phyloP scores from a whole-genome alignment of 768 basidiomycete species.

The Tephrocybe sp. region DNA sequence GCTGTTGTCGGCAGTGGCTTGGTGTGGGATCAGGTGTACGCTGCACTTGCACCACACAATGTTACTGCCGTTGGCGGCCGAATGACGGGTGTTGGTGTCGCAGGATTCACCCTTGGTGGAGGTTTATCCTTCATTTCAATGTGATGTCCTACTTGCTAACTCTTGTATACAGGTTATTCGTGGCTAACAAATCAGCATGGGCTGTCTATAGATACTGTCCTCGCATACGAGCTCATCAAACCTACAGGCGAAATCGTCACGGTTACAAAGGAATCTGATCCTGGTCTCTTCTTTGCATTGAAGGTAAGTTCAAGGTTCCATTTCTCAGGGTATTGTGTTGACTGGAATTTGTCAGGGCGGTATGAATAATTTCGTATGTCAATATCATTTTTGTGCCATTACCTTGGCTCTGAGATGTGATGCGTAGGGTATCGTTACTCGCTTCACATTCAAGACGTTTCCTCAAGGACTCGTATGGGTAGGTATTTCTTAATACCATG shows the following conservation, averaged over 20 bases:
- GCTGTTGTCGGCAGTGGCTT: constrained; percentile 41
- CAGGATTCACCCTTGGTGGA: constrained; percentile 57
- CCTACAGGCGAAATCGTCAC: constrained; percentile 44
- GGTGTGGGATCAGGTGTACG: constrained; percentile 64
- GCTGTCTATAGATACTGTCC: constrained; percentile 51
- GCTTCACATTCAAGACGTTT: constrained; percentile 48
- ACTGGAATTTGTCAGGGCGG: background rate
- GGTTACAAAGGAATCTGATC: constrained; percentile 30
- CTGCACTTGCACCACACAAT: constrained; percentile 41
- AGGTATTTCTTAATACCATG: constrained; percentile 14
- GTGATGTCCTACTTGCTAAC: constrained; percentile 28
- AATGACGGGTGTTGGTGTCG: constrained; percentile 56
- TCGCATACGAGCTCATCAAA: constrained; percentile 51
- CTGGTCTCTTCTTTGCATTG: constrained; percentile 40
- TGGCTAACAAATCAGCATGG: constrained; percentile 62
- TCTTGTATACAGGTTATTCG: constrained; percentile 50
- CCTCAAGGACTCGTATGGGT: constrained; percentile 62
- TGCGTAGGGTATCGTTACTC: constrained; percentile 60
- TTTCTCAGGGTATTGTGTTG: background rate
- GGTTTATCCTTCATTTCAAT: constrained; percentile 40
- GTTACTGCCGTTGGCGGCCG: constrained; percentile 59
- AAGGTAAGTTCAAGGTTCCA: no score
- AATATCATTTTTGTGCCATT: background rate
- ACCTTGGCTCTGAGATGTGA: constrained; percentile 28
- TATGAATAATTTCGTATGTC: background rate